Conservation (phyloP, 2,329 filamentous ascomycete species). For the Delphinella strobiligena region DNA sequence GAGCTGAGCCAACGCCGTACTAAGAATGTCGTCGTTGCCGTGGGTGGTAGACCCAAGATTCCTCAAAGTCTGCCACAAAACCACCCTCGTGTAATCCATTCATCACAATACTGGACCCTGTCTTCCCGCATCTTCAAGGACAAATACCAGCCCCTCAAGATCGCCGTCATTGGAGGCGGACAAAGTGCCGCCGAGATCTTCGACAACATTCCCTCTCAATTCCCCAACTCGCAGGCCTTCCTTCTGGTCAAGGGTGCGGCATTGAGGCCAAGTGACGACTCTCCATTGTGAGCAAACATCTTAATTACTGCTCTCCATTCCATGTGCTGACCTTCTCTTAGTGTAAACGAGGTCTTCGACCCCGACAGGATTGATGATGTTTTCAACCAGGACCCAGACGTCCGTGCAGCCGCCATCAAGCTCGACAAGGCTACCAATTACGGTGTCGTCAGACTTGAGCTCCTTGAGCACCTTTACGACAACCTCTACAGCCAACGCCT, state of each 20-base stretch:
- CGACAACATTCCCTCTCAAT: conserved; percentile 70
- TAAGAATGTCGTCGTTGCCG: conserved; percentile 58
- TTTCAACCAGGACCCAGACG: conserved; percentile 52
- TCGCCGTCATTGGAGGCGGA: conserved; percentile 78
- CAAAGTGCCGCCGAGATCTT: conserved; percentile 95
- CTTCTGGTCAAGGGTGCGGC: conserved; percentile 76
- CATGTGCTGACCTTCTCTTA: conserved; percentile 24
- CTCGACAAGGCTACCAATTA: conserved; percentile 85
- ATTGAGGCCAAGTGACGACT: conserved; percentile 84
- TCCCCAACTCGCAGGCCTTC: conserved; percentile 66
- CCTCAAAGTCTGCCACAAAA: conserved; percentile 57
- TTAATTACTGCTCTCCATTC: conserved; percentile 11
- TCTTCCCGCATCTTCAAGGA: conserved; percentile 49
- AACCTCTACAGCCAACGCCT: conserved; percentile 78
- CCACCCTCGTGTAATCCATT: conserved; percentile 70
- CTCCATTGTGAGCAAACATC: conserved; percentile 81
- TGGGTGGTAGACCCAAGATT: conserved; percentile 57
- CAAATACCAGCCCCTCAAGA: conserved; percentile 47
- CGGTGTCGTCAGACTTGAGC: conserved; percentile 78
- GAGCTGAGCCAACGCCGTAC: conserved; percentile 41
- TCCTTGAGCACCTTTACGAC: conserved; percentile 83
- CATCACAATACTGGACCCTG: conserved; percentile 66
- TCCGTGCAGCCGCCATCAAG: conserved; percentile 49
- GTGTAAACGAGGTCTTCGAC: conserved; percentile 94
- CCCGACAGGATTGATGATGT: conserved; percentile 69